Conservation (phyloP, 2,329 filamentous ascomycete species). For the Dryadomyces quercivorus region DNA sequence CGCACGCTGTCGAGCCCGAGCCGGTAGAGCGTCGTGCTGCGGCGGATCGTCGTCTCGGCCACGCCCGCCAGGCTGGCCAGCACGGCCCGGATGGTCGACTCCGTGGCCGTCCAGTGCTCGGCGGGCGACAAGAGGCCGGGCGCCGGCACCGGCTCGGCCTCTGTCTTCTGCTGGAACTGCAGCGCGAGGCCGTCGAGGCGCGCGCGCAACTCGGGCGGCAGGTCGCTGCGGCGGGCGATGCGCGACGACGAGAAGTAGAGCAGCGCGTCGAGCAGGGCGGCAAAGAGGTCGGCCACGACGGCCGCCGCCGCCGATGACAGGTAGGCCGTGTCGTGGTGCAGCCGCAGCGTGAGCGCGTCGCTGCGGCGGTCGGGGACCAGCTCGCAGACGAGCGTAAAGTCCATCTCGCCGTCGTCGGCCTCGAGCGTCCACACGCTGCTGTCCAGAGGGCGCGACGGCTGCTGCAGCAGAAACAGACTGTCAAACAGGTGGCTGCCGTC, state of each 20-base stretch:
- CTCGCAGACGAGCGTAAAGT: conserved; percentile 68
- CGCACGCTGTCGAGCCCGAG: conserved; percentile 90
- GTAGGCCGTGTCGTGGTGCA: conserved; percentile 44
- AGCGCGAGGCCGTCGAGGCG: background rate
- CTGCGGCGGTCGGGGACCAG: conserved; percentile 41
- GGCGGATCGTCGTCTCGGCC: conserved; percentile 35
- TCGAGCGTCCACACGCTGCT: conserved; percentile 41
- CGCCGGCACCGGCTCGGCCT: background rate
- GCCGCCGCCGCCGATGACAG: background rate
- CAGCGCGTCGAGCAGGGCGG: conserved; percentile 8
- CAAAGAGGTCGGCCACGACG: background rate
- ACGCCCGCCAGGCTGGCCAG: conserved; percentile 47
- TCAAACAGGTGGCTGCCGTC: conserved; percentile 55
- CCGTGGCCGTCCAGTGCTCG: conserved; percentile 35
- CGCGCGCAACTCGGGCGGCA: background rate
- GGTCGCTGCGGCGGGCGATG: conserved; percentile 1
- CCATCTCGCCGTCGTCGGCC: conserved; percentile 52
- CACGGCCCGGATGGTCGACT: conserved; percentile 40
- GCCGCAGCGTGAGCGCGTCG: conserved; percentile 42
- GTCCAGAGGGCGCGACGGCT: conserved; percentile 44
- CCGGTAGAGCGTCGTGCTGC: conserved; percentile 64
- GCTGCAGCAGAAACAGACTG: conserved; percentile 68
- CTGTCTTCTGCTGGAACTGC: background rate
- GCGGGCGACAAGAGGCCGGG: background rate
- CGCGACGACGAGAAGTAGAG: conserved; percentile 6